phyloP scores from a whole-genome alignment of 225 moss, liverwort and hornwort species.

The Pseudoscleropodium purum region DNA sequence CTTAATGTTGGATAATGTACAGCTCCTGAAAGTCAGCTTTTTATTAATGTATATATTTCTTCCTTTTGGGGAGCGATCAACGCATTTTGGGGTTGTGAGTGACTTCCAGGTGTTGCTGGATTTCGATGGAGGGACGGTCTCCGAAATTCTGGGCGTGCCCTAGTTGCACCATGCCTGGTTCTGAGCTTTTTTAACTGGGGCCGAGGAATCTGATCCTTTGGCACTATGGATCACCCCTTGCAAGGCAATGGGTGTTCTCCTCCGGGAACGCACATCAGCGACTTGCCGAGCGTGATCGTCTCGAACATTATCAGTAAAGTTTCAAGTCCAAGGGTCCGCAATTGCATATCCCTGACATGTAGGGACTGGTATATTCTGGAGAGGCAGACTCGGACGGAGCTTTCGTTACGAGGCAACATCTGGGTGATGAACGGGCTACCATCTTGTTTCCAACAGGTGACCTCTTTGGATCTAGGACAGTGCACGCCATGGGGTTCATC shows the following conservation, averaged over 20 bases:
- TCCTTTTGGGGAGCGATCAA: not conserved
- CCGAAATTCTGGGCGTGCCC: not conserved
- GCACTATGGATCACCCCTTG: constrained; percentile 5
- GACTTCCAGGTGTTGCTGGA: not conserved
- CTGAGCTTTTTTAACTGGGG: not conserved
- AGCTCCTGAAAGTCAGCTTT: not conserved
- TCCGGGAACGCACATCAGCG: constrained; percentile 45
- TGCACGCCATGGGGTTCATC: constrained; percentile 94
- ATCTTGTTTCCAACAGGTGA: constrained; percentile 49
- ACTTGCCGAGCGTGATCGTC: constrained; percentile 68
- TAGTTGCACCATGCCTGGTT: not conserved
- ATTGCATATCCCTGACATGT: constrained; percentile 57
- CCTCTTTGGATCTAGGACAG: constrained; percentile 57
- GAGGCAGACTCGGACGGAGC: constrained; percentile 57
- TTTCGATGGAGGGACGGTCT: not conserved
- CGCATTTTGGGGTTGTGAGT: not conserved
- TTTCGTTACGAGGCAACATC: constrained; percentile 80
- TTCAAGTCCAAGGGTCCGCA: constrained; percentile 50
- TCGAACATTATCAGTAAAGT: constrained; percentile 47
- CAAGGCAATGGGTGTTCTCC: not conserved
- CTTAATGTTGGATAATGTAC: constrained; percentile 12
- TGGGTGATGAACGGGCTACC: constrained; percentile 43
- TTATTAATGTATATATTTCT: not conserved
- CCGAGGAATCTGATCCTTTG: not conserved
- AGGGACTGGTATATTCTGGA: constrained; percentile 82